Base-by-base conservation (phyloP, 2,329 filamentous ascomycete genomes). In the Pyrenophora seminiperda region DNA sequence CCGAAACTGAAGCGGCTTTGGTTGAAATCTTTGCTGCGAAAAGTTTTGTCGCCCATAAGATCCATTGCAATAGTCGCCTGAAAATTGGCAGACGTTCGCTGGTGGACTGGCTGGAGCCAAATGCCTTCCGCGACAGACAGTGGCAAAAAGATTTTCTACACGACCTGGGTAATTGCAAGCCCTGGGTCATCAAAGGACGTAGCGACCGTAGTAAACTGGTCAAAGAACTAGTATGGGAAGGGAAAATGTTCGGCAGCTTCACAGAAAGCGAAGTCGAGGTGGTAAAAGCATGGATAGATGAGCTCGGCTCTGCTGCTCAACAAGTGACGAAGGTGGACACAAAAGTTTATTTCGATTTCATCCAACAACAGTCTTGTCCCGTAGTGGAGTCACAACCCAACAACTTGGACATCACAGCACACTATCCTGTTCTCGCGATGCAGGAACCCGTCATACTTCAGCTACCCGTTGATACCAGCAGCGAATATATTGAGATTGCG, bases 241-340 rank as follows among this genome's bases (percentile, higher is more conserved):
- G 78, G 4, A 73, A 68, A 34, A 81, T 81, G 78, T 81, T 78
- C 55, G 78, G 78, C 1, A 70, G 76, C 15, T 81, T 81, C 58
- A 80, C 77, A 1, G 58, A 75, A 13, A 62, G 59, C 9, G 79
- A 81, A 55, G 65, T 73, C 14, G 64, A 67, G 11, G 53, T 68
- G 2, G 52, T 79, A 5, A 61, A 59, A 41, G 42, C 52, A 7
- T 79, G 77, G 77, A 77, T 79, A 52, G 65, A 75, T 41, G 60
- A 61, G 7, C 59, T 77, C 20, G 56, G 41, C 39, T 58, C 18
- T 7, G 22, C 22, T 19, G n/a, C 19, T 13, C 19, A 38, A 11
- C 24, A 9, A 18, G 37, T 13, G 6, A 29, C 37, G 7, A 7
- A n/a, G 9, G 9, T 37, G 7, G 51, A 65, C n/a, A 32, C 62